These are phyloP conservation scores for Lepiota subincarnata DNA, from an alignment of 768 basidiomycete species.

Conservation along the genomic window DNA sequence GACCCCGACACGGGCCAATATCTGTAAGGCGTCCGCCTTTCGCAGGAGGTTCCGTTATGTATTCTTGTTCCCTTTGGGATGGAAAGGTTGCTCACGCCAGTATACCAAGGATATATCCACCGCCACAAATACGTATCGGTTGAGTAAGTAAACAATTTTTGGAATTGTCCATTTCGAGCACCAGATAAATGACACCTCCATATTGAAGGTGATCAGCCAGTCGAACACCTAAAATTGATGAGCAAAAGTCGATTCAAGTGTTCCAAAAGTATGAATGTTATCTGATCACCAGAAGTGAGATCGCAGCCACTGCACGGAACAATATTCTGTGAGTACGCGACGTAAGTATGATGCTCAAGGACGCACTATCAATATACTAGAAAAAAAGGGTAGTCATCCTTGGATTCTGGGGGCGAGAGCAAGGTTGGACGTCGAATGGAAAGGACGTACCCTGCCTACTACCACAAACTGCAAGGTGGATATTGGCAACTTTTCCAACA, in stretches of 20 bases:
- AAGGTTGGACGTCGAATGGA: not conserved
- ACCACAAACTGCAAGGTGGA: not conserved
- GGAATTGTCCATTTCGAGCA: conserved; percentile 16
- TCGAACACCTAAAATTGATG: conserved; percentile 6
- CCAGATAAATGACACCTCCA: conserved; percentile 21
- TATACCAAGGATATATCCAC: conserved; percentile 17
- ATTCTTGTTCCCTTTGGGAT: no score
- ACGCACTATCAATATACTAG: not conserved
- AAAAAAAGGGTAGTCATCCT: not conserved
- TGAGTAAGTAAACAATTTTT: conserved; percentile 22
- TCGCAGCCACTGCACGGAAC: not conserved
- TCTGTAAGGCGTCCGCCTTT: no score
- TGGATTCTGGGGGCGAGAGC: not conserved
- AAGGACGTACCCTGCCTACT: not conserved
- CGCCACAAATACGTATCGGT: conserved; percentile 20
- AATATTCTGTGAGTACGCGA: no score
- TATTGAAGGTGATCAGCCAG: conserved; percentile 18
- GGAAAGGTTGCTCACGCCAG: conserved; percentile 13
- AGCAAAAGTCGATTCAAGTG: not conserved
- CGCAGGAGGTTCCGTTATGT: no score
- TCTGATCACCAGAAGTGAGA: not conserved
- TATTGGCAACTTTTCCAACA: no score
- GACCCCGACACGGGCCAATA: no score
- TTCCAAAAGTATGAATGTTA: no score
- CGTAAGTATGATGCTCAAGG: not conserved